Conservation (phyloP, 1,284 basidiomycete genomes). For the Ustilago sp. region DNA sequence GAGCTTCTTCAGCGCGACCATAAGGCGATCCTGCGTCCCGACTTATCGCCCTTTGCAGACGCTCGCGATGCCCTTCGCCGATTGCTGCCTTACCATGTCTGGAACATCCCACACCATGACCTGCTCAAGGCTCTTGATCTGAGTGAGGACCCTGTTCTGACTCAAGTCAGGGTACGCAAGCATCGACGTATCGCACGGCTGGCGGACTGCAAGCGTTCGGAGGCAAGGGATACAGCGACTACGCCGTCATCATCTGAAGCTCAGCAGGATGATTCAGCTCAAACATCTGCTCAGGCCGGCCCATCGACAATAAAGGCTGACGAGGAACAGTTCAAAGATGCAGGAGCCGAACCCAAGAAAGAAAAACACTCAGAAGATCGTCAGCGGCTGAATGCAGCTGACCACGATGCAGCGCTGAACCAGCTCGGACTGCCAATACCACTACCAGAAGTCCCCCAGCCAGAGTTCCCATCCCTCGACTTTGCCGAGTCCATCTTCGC, state of each 20-base stretch:
- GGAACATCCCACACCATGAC: constrained; percentile 62
- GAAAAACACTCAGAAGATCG: background rate
- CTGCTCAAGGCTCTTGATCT: constrained; percentile 34
- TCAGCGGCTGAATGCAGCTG: constrained; percentile 1
- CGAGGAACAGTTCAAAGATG: background rate
- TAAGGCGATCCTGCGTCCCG: constrained; percentile 51
- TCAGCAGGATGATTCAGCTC: background rate
- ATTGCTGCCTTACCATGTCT: constrained; percentile 66
- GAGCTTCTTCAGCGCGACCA: constrained; percentile 47
- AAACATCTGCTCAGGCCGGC: constrained; percentile 1
- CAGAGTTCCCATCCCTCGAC: constrained; percentile 44
- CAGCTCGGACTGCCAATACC: constrained; percentile 35
- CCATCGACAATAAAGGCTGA: constrained; percentile 8
- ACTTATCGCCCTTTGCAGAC: constrained; percentile 56
- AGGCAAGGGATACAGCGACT: background rate
- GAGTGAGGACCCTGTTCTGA: constrained; percentile 36
- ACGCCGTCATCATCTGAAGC: too few species aligned
- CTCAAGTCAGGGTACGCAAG: constrained; percentile 33
- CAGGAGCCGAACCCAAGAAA: background rate
- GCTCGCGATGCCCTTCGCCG: constrained; percentile 58
- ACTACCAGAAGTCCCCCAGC: constrained; percentile 32
- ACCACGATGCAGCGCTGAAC: constrained; percentile 17
- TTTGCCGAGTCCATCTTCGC: constrained; percentile 48
- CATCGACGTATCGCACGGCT: constrained; percentile 29
- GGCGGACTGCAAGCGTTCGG: constrained; percentile 2